A percentile compares a stretch with the other conserved stretches of the same genome.
Conservation (phyloP, 352 stramenopile genomes). For the Lagenidium sp. region DNA sequence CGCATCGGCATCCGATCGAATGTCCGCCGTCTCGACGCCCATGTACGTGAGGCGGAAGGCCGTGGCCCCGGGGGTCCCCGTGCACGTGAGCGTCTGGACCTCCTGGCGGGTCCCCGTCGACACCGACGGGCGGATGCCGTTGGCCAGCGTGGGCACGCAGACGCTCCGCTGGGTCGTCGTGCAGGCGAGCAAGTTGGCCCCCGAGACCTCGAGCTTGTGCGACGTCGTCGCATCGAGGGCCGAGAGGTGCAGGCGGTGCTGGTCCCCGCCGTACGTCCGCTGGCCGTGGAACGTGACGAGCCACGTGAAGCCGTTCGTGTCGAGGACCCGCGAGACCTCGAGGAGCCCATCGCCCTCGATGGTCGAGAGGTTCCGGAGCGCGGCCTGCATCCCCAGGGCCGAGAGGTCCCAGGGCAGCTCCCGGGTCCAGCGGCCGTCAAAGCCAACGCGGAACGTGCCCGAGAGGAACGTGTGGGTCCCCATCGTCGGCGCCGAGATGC, state of each 20-base stretch:
- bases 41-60: conserved; percentile 62
- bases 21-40: conserved; percentile 32
- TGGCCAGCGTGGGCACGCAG: conserved; percentile 35
- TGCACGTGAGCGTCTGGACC: conserved; percentile 52
- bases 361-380: conserved; percentile 37
- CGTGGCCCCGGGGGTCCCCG: conserved; percentile 9
- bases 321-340: conserved; percentile 38
- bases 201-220: conserved; percentile 46
- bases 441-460: conserved; percentile 87
- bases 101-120: conserved; percentile 32
- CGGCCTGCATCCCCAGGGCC: conserved; percentile 65
- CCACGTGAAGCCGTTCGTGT: conserved; percentile 71
- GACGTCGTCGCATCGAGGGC: conserved; percentile 23
- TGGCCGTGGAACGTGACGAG: conserved; percentile 54
- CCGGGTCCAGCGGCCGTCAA: conserved; percentile 77
- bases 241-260: conserved; percentile 41
- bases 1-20: conserved; percentile 27
- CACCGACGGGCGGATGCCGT: conserved; percentile 33
- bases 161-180: conserved; percentile 21
- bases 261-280: conserved; percentile 38
- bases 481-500: conserved; percentile 45
- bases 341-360: conserved; percentile 45
- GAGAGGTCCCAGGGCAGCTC: conserved; percentile 85
- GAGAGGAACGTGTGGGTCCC: conserved; percentile 34
- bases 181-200: conserved; percentile 50